phyloP scores from a whole-genome alignment of 73 alveolate species.

The Blepharisma japonicum region DNA sequence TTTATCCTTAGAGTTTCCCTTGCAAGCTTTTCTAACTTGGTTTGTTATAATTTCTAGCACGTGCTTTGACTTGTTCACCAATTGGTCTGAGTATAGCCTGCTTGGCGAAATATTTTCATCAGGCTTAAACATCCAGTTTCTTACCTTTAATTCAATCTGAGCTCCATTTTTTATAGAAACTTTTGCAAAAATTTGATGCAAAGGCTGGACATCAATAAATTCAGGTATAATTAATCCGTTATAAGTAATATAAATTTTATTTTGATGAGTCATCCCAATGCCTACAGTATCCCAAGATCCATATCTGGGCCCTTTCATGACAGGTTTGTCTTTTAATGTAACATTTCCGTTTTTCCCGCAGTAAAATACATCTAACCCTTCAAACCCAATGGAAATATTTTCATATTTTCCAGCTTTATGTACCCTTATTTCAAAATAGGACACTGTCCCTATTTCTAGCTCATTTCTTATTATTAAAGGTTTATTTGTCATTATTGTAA shows the following conservation, averaged over 20 bases:
- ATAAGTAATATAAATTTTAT: background rate
- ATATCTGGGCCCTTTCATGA: background rate
- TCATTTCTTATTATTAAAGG: background rate
- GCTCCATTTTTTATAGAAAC: background rate
- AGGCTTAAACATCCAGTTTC: background rate
- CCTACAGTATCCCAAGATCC: slow-evolving; percentile 21
- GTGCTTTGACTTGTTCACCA: too few relatives aligned
- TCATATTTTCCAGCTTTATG: slow-evolving; percentile 20
- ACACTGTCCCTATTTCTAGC: background rate
- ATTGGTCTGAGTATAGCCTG: too few relatives aligned
- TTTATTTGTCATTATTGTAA: background rate
- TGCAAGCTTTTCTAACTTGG: too few relatives aligned
- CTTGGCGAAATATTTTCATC: too few relatives aligned
- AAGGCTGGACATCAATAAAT: background rate
- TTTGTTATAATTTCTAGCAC: too few relatives aligned
- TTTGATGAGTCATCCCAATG: background rate
- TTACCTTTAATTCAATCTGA: background rate
- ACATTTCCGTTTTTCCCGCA: background rate
- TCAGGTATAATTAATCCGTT: background rate
- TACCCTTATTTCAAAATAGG: background rate
- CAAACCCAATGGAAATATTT: slow-evolving; percentile 11
- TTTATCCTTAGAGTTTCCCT: too few relatives aligned
- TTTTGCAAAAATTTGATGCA: background rate
- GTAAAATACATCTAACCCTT: slow-evolving; percentile 14
- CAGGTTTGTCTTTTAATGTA: background rate